Conservation (phyloP, 768 basidiomycete species). For the Mycena haematopus region DNA sequence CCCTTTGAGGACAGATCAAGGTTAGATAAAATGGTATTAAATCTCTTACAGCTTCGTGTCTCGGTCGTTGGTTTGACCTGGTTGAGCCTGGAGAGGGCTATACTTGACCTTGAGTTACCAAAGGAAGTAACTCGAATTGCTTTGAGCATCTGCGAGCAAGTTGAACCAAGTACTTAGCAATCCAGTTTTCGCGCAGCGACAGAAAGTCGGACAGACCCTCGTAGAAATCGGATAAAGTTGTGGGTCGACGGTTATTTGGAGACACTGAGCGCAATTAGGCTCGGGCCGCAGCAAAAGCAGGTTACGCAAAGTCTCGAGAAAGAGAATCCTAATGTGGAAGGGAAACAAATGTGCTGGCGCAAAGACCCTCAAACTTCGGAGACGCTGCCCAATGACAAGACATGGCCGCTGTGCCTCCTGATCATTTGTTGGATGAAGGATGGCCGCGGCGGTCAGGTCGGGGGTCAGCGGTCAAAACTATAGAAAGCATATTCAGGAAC, state of each 20-base stretch:
- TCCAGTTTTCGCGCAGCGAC: too few relatives aligned
- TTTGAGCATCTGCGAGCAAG: background rate
- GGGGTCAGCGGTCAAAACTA: background rate
- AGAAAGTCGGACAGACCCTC: background rate
- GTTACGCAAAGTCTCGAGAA: background rate
- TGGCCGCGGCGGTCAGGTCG: background rate
- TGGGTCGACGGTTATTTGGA: background rate
- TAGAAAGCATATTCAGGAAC: background rate
- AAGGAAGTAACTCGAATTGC: background rate
- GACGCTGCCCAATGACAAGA: background rate
- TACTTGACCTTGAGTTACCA: background rate
- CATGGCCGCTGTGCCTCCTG: background rate
- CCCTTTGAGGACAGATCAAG: background rate
- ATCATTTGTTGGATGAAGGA: background rate
- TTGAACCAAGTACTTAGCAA: too few relatives aligned
- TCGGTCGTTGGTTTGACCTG: background rate
- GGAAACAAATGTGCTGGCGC: background rate
- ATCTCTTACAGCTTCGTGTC: background rate
- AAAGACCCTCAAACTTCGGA: conserved; percentile 6
- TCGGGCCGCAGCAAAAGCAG: background rate
- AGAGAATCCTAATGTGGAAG: background rate
- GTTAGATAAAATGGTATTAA: background rate
- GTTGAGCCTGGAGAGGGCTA: background rate
- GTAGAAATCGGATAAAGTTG: too few relatives aligned
- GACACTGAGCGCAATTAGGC: background rate